phyloP scores from a whole-genome alignment of 75 land plant species.

The Adiantum capillusveneris region DNA sequence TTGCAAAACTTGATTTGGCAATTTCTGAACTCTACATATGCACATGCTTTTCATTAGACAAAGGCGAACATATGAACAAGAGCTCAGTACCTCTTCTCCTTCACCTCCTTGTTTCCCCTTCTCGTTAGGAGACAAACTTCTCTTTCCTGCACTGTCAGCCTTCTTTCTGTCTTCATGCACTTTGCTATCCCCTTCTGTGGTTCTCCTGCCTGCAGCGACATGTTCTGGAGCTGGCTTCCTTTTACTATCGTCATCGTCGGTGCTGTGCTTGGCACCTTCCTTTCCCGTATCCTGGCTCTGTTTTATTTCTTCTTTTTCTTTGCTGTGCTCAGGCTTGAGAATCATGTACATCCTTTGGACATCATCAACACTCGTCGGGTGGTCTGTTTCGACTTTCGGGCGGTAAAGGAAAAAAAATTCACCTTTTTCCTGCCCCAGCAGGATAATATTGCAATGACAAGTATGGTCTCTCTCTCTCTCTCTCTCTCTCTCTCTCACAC shows the following conservation, averaged over 20 bases:
- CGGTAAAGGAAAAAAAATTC: slow-evolving; percentile 67
- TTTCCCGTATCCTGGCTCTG: slow-evolving; percentile 63
- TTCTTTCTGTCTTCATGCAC: no score
- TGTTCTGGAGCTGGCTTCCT: no score
- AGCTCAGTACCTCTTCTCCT: slow-evolving; percentile 1
- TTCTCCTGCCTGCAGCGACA: no score
- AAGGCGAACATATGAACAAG: no score
- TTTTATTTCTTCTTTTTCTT: slow-evolving; percentile 43
- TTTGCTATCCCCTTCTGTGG: no score
- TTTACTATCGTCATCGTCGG: background rate
- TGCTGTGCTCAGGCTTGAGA: slow-evolving; percentile 60
- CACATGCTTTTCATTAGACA: no score
- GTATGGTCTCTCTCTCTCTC: slow-evolving; percentile 15
- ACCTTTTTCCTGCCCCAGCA: no score
- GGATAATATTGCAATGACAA: no score
- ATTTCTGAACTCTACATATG: no score
- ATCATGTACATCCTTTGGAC: slow-evolving; percentile 72
- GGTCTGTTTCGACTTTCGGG: slow-evolving; percentile 64
- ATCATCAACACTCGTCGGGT: slow-evolving; percentile 55
- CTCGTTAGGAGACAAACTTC: background rate
- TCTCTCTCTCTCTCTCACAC: background rate
- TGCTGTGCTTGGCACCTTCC: slow-evolving; percentile 20
- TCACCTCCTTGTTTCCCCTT: slow-evolving; percentile 1
- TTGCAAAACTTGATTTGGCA: no score
- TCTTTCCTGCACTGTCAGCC: no score